These are phyloP conservation scores for Neoboletus subvelutipes DNA, from an alignment of 768 basidiomycete genomes.

Conservation along the genomic window DNA sequence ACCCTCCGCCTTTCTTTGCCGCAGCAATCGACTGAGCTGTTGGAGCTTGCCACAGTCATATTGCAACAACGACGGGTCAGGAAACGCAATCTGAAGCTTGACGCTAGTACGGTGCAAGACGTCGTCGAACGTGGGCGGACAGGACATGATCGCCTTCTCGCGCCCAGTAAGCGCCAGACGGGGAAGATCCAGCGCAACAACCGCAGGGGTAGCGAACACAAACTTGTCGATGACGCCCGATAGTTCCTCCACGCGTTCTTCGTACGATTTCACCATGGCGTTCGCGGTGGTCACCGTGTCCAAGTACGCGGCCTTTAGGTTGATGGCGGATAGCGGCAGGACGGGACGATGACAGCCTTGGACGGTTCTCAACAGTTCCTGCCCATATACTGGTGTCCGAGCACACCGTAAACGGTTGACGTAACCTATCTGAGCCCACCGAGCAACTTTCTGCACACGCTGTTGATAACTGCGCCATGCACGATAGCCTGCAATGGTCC, in stretches of 20 bases:
- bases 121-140: constrained; percentile 57
- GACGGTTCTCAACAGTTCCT: constrained; percentile 45
- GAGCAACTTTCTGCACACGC: constrained; percentile 50
- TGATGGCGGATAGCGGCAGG: constrained; percentile 48
- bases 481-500: constrained; percentile 72
- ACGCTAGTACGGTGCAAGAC: constrained; percentile 71
- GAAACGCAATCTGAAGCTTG: constrained; percentile 91
- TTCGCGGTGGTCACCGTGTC: constrained; percentile 45
- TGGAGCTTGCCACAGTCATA: constrained; percentile 98
- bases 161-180: constrained; percentile 54
- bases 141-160: constrained; percentile 25
- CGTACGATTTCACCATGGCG: constrained; percentile 61
- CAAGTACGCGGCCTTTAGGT: constrained; percentile 39
- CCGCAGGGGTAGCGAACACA: constrained; percentile 77
- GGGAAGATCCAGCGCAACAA: constrained; percentile 73
- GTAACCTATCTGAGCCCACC: constrained; percentile 70
- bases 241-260: constrained; percentile 55
- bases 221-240: constrained; percentile 61
- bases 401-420: constrained; percentile 73
- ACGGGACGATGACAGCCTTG: constrained; percentile 45
- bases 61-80: constrained; percentile 83
- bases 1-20: constrained; percentile 81
- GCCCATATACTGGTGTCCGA: constrained; percentile 41
- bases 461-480: constrained; percentile 49
- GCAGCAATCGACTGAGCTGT: constrained; percentile 71